These are phyloP conservation scores for Entophlyctis luteolus DNA, from an alignment of 192 early-diverging fungal species.

Conservation along the genomic window DNA sequence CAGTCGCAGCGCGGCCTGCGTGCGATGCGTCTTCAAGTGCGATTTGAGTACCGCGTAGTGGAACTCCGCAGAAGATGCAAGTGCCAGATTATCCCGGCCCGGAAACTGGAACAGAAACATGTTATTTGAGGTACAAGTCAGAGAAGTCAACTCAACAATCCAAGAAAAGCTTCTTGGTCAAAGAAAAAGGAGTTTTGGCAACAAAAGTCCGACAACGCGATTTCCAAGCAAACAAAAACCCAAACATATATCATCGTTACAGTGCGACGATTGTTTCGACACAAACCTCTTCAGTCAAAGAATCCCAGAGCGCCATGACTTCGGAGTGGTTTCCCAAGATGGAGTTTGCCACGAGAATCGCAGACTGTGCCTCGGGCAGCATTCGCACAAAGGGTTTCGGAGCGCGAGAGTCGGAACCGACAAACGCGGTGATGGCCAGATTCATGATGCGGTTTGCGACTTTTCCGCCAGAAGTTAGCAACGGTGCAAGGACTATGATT, in stretches of 20 bases:
- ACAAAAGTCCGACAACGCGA: too few species aligned
- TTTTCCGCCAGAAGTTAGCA: constrained; percentile 1
- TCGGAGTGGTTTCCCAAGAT: constrained; percentile 23
- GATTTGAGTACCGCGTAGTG: constrained; percentile 1
- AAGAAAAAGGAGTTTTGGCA: too few species aligned
- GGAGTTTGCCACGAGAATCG: constrained; percentile 16
- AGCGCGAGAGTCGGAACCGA: neutral
- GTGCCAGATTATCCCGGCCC: too few species aligned
- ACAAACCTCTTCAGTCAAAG: neutral
- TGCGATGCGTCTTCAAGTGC: neutral
- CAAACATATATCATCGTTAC: too few species aligned
- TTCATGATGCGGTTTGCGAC: constrained; percentile 16
- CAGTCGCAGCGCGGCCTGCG: neutral
- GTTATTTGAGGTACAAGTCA: too few species aligned
- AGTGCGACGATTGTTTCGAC: too few species aligned
- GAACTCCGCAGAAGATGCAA: constrained; percentile 12
- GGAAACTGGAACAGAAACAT: too few species aligned
- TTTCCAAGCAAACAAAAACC: too few species aligned
- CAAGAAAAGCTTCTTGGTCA: too few species aligned
- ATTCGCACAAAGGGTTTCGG: neutral
- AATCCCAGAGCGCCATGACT: constrained; percentile 3
- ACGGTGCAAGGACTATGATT: neutral
- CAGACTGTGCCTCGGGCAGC: neutral
- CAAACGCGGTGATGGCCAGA: neutral
- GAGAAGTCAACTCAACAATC: neutral